Evolutionary conservation across 108 stramenopile genomes (phyloP), one percentile per base, ranked within the genome.

Genomic region (Schizochytrium sp.): DNA sequence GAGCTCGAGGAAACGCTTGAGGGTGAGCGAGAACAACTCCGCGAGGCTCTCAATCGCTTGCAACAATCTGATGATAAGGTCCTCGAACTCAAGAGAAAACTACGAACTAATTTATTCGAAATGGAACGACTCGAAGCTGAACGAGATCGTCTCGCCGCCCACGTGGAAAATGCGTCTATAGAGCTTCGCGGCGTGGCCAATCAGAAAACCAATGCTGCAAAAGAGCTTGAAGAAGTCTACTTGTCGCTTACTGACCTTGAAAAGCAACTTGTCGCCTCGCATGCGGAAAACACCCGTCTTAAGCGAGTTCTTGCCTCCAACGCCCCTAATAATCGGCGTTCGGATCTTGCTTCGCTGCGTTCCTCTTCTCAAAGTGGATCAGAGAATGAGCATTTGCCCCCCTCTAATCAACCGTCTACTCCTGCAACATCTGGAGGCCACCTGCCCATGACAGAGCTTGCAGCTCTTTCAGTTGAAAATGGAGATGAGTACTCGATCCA

Each of bases 51-150:
- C 15, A 53, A 17, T 7, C 76, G 76, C 5, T 53, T 83, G 50
- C 47, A 83, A 3, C 50, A 49, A 2, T 83, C 76, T 7, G 76
- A 83, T 53, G 76, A 83, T n/a, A 83, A 83, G 53, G 76, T 83
- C 17, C 13, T 83, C 2, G 76, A 83, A 53, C 76, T 83, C 76
- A 83, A 83, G 76, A 47, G 76, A 0, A 83, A 83, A 53, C 76
- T 83, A 5, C 76, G 76, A 17, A 83, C 76, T 53, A 83, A 83
- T 28, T n/a, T 83, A 8, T 55, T 83, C 76, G 76, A 83, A 40
- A 83, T 83, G 50, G 76, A 83, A 53, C 76, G 76, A 2, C 47
- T 83, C 10, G 76, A 83, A 53, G 76, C 76, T 53, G 76, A 83
- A 53, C 45, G 76, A 42, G 76, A 83, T 55, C 47, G 76, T 10